Evolutionary conservation across 225 moss, liverwort and hornwort genomes (phyloP).

Genomic region (Pleurozium schreberi): DNA sequence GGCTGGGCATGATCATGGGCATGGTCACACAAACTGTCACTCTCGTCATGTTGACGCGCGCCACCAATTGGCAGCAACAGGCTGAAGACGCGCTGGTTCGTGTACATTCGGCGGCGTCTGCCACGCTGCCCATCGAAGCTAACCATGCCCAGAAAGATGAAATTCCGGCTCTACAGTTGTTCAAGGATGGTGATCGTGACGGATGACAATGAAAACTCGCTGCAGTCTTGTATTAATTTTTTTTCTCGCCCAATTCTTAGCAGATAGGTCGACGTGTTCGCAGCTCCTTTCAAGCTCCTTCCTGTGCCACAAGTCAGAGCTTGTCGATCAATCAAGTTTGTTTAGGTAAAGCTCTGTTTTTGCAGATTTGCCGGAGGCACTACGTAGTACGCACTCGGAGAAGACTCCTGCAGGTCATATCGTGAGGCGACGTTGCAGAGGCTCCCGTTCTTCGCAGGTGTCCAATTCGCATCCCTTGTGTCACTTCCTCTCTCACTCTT

Average conservation of each 20-base stretch:
- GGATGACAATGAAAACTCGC: not conserved
- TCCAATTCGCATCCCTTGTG: not conserved
- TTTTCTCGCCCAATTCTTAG: not conserved
- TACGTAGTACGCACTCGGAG: no score
- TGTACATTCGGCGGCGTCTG: not conserved
- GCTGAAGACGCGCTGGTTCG: conserved; percentile 20
- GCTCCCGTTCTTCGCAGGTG: not conserved
- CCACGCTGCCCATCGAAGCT: conserved; percentile 5
- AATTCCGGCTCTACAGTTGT: not conserved
- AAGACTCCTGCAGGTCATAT: no score
- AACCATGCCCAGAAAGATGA: not conserved
- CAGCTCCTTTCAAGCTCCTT: not conserved
- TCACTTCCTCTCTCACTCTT: not conserved
- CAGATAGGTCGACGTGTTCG: not conserved
- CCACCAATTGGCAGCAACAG: conserved; percentile 51
- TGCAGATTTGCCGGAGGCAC: not conserved
- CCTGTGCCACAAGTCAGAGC: no score
- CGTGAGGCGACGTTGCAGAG: no score
- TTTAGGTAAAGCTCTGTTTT: not conserved
- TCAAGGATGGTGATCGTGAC: not conserved
- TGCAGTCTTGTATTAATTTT: not conserved
- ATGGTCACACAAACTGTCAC: conserved; percentile 5
- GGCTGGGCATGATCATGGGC: conserved; percentile 38
- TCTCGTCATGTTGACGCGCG: conserved; percentile 9
- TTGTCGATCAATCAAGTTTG: not conserved